These are phyloP conservation scores for Xylaria longipes DNA, from an alignment of 495 filamentous ascomycete genomes.

Conservation along the genomic window DNA sequence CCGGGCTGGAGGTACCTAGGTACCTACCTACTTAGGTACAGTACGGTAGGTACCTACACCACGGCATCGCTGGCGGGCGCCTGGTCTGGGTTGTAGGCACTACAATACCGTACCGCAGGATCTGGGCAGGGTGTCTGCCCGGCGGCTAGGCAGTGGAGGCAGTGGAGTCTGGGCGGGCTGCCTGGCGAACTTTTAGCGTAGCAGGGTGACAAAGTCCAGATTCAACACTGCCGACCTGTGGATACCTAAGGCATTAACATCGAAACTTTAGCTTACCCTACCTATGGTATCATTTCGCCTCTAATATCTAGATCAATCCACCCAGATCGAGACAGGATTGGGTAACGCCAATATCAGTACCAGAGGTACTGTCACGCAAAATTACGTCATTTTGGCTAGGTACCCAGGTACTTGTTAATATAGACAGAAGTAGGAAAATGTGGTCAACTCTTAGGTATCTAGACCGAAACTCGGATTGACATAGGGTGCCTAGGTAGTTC, in stretches of 20 bases:
- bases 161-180: background rate
- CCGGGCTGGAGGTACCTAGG: no score
- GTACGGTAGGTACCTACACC: no score
- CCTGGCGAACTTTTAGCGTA: background rate
- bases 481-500: no score
- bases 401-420: background rate
- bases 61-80: no score
- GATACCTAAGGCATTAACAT: background rate
- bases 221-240: background rate
- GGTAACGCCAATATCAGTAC: background rate
- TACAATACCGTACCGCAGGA: background rate
- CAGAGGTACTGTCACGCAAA: background rate
- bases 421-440: background rate
- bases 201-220: background rate
- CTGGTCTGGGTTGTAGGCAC: no score
- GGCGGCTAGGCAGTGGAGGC: conserved; percentile 9
- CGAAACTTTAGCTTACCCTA: no score
- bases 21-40: no score
- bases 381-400: background rate
- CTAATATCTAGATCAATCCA: background rate
- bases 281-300: background rate
- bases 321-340: background rate
- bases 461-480: no score
- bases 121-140: background rate
- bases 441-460: background rate